Evolutionary conservation across 225 moss, liverwort and hornwort species (phyloP), one percentile per base, ranked within the genome.

Genomic region (Pleurozium schreberi): DNA sequence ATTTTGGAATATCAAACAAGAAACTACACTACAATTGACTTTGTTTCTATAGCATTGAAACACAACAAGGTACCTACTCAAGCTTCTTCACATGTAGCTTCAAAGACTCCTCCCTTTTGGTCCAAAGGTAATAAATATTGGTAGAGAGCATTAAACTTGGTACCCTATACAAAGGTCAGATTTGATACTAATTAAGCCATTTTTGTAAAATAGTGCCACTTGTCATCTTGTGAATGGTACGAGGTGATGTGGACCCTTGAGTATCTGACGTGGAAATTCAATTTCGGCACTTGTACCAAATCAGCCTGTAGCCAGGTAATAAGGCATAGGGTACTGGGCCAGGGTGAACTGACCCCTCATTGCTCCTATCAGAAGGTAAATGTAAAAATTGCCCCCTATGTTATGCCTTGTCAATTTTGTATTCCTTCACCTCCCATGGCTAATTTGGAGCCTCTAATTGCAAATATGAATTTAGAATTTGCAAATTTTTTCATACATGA

Each of bases 51-150:
- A 7, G 19, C 1, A 18, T 47, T 74, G 31, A 31, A 11, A 74
- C 7, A 47, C 19, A 30, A 0, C 7, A 31, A 47, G 2, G 7
- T 31, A 47, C n/a, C 30, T 31, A 6, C 4, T 3, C 7, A 49
- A 49, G 12, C 19, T 49, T 33, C 74, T 0, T 30, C 11, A 11
- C 47, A 31, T 30, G 12, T 47, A 49, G 31, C 12, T 75, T 20
- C 12, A 31, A 47, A 75, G 31, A 7, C 4, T 74, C 47, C 1
- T 45, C 1, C 10, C 17, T 30, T 74, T 10, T 0, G 16, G 2
- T 47, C 11, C 2, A 47, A 10, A 74, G 30, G 11, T 11, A 47
- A 19, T 49, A 20, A 75, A 49, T 20, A 49, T 49, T 18, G 8
- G 1, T 1, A 49, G 0, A 75, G 5, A 20, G 31, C 18, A 6